Evolutionary conservation across 179 eudicot species (phyloP).

Genomic region (Heliamphora pulchella): DNA sequence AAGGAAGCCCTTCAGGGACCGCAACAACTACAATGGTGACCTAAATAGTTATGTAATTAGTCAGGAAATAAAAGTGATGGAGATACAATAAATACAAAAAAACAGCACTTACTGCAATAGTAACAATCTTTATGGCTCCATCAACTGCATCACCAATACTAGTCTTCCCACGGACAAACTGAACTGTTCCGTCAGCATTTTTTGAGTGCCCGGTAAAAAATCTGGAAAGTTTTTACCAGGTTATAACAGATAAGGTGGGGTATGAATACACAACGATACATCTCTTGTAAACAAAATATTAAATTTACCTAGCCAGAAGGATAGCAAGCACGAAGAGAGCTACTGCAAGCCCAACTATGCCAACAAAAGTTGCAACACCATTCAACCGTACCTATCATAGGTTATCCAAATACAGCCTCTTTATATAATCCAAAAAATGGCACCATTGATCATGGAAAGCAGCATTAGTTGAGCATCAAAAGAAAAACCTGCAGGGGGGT

Average conservation of each 20-base stretch:
- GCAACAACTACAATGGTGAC: constrained; percentile 97
- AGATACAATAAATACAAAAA: background rate
- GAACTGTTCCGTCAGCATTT: constrained; percentile 56
- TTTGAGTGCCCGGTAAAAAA: constrained; percentile 65
- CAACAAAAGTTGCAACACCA: constrained; percentile 85
- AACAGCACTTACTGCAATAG: constrained; percentile 59
- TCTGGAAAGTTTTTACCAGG: constrained; percentile 27
- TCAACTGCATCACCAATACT: constrained; percentile 44
- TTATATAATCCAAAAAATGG: background rate
- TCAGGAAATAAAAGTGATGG: constrained; percentile 16
- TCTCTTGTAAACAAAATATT: background rate
- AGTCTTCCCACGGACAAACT: constrained; percentile 58
- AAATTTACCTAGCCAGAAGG: constrained; percentile 57
- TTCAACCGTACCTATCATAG: constrained; percentile 69
- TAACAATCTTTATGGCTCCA: constrained; percentile 55
- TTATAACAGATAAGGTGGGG: constrained; percentile 3
- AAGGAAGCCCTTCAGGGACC: constrained; percentile 94
- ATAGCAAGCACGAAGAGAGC: constrained; percentile 61
- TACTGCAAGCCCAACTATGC: constrained; percentile 82
- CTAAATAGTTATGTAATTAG: constrained; percentile 32
- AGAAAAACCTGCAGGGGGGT: constrained; percentile 76
- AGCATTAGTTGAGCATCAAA: constrained; percentile 12
- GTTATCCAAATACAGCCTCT: constrained; percentile 5
- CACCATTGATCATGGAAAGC: constrained; percentile 6
- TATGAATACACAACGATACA: background rate